Evolutionary conservation across 495 filamentous ascomycete genomes (phyloP).

Genomic region (Schizothecium vesticola): DNA sequence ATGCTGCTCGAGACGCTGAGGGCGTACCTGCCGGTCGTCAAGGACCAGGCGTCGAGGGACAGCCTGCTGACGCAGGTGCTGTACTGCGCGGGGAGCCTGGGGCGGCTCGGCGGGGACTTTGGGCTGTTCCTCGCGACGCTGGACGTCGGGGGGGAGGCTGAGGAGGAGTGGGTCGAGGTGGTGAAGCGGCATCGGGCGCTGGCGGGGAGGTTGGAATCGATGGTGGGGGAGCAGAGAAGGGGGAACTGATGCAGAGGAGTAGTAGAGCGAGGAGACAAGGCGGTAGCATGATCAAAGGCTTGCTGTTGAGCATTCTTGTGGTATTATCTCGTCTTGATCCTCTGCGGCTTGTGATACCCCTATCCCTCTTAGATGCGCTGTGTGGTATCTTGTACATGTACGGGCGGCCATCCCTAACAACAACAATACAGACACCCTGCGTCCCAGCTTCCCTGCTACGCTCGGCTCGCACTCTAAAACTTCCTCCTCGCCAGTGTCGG

Average conservation of each 20-base stretch:
- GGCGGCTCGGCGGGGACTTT: slow-evolving; percentile 88
- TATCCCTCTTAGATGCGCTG: not conserved
- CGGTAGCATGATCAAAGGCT: not conserved
- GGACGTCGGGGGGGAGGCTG: slow-evolving; percentile 50
- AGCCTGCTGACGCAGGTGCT: slow-evolving; percentile 90
- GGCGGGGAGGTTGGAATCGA: slow-evolving; percentile 78
- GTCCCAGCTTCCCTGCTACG: not conserved
- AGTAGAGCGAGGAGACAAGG: not conserved
- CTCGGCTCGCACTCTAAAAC: slow-evolving; percentile 9
- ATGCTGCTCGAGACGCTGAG: slow-evolving; percentile 74
- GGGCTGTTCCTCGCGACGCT: slow-evolving; percentile 72
- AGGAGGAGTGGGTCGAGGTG: slow-evolving; percentile 84
- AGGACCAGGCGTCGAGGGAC: slow-evolving; percentile 71
- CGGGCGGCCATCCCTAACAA: not conserved
- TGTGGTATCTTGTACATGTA: not conserved
- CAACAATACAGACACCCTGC: too few relatives aligned
- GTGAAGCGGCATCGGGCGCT: slow-evolving; percentile 84
- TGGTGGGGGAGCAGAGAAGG: slow-evolving; percentile 52
- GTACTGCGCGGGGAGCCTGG: slow-evolving; percentile 91
- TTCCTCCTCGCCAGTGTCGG: slow-evolving; percentile 62
- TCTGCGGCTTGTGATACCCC: not conserved
- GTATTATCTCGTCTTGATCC: not conserved
- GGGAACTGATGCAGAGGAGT: slow-evolving; percentile 5
- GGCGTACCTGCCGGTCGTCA: slow-evolving; percentile 75
- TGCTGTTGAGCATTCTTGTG: slow-evolving; percentile 1